These are phyloP conservation scores for Boletellus ananas DNA, from an alignment of 768 basidiomycete species.

Conservation along the genomic window DNA sequence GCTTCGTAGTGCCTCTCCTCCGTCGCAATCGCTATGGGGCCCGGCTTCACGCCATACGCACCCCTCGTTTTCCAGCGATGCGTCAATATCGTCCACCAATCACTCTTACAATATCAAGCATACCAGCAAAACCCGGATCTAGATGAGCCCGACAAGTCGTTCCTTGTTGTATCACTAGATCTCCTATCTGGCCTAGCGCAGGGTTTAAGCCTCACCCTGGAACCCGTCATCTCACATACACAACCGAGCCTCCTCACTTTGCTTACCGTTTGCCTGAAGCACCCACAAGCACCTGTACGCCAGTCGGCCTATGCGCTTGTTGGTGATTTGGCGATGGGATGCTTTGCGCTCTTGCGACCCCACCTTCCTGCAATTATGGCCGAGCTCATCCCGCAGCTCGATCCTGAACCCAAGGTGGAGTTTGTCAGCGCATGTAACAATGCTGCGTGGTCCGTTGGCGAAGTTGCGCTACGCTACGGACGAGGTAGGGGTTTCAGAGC, in stretches of 20 bases:
- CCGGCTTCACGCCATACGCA: slow-evolving; percentile 84
- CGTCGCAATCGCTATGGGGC: slow-evolving; percentile 93
- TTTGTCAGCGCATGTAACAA: slow-evolving; percentile 98
- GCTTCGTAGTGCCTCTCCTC: slow-evolving; percentile 86
- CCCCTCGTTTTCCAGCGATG: slow-evolving; percentile 92
- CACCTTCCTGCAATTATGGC: slow-evolving; percentile 87
- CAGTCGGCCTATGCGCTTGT: slow-evolving; percentile 98
- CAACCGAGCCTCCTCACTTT: slow-evolving; percentile 78
- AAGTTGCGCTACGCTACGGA: slow-evolving; percentile 91
- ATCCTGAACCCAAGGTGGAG: slow-evolving; percentile 89
- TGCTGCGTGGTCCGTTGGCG: slow-evolving; percentile 99
- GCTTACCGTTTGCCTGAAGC: slow-evolving; percentile 86
- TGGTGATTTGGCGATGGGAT: slow-evolving; percentile 96
- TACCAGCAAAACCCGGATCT: slow-evolving; percentile 86
- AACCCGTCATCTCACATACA: slow-evolving; percentile 62
- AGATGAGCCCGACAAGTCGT: slow-evolving; percentile 95
- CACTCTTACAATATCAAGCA: slow-evolving; percentile 81
- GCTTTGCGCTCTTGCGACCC: slow-evolving; percentile 81
- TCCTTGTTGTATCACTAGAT: slow-evolving; percentile 98
- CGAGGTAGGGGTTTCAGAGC: slow-evolving; percentile 43
- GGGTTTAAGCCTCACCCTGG: slow-evolving; percentile 78
- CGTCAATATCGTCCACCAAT: slow-evolving; percentile 75
- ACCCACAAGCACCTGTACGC: slow-evolving; percentile 92
- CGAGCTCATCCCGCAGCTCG: slow-evolving; percentile 84
- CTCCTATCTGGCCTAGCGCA: slow-evolving; percentile 94